Evolutionary conservation across 1,139 yeast species (phyloP), one percentile per base, ranked within the genome.

Genomic region (Pichia sp.): DNA sequence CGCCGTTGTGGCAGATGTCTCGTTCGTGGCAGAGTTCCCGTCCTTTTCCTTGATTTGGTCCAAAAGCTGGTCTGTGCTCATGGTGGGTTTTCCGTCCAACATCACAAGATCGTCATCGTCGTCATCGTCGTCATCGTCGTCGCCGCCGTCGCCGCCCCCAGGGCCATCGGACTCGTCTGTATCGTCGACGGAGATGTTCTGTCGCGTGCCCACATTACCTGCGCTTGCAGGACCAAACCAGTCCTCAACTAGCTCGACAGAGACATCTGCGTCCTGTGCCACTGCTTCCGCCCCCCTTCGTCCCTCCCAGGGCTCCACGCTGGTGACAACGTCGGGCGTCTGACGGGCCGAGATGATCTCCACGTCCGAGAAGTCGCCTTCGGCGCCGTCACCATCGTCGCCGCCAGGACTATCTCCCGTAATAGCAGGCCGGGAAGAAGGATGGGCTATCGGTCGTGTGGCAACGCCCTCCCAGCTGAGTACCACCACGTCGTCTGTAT

Each of bases 31-130:
- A 13, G 45, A 19, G n/a, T 16, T 31, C 4, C n/a, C n/a, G 16
- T 34, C 49, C 19, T 42, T 50, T 7, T 42, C 36, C 36, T 45
- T 50, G 8, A 52, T 52, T 23, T 52, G 51, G 10, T n/a, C 19
- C 5, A 52, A 32, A 5, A 52, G 29, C 34, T 52, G 42, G 8
- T 48, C 40, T 16, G 54, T 52, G n/a, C 49, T 52, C 5, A 51
- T 51, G 2, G 36, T 45, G 56, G 44, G 55, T 49, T 38, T 54
- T 53, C 47, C 62, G n/a, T 63, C 66, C 13, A 64, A 44, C n/a
- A 65, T 61, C 4, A 65, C 59, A 5, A 64, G 50, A 19, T 63
- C 52, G 19, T 51, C 53, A 11, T 40, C 26, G 26, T 23, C 26
- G 4, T 23, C 26, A 23, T 23, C 23, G 30, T 16, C 19, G 8